These are phyloP conservation scores for Phytopythium oedochilum DNA, from an alignment of 352 stramenopile genomes.

Conservation along the genomic window DNA sequence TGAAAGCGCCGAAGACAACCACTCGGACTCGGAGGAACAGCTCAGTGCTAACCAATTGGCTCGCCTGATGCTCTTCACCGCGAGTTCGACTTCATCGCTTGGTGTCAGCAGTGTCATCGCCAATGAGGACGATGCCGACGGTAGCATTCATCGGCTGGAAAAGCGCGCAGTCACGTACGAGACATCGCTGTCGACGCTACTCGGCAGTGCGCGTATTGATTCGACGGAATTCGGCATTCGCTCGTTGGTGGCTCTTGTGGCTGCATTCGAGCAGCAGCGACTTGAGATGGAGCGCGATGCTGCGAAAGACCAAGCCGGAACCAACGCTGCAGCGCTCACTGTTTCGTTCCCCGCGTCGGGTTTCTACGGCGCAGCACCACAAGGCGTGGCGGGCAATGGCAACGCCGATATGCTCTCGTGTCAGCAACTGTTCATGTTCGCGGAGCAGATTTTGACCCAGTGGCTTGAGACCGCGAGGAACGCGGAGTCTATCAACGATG, in stretches of 20 bases:
- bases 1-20: conserved; percentile 3
- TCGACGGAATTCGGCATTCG: not conserved
- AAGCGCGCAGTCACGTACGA: not conserved
- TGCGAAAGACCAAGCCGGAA: not conserved
- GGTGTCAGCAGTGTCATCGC: not conserved
- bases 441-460: not conserved
- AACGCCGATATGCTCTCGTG: conserved; percentile 10
- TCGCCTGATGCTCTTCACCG: conserved; percentile 41
- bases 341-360: not conserved
- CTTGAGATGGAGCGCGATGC: conserved; percentile 2
- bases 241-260: conserved; percentile 1
- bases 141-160: not conserved
- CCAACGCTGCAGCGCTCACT: not conserved
- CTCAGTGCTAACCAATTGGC: conserved; percentile 30
- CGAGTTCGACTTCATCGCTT: not conserved
- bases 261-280: conserved; percentile 5
- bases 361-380: conserved; percentile 5
- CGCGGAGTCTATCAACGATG: not conserved
- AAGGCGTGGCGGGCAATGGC: not conserved
- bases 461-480: conserved; percentile 4
- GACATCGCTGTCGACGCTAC: not conserved
- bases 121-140: not conserved
- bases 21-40: not conserved
- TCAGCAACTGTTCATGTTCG: conserved; percentile 16
- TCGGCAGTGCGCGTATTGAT: not conserved